Conservation (phyloP, 129 eudicot species). For the carrot (Daucus carota) region DNA sequence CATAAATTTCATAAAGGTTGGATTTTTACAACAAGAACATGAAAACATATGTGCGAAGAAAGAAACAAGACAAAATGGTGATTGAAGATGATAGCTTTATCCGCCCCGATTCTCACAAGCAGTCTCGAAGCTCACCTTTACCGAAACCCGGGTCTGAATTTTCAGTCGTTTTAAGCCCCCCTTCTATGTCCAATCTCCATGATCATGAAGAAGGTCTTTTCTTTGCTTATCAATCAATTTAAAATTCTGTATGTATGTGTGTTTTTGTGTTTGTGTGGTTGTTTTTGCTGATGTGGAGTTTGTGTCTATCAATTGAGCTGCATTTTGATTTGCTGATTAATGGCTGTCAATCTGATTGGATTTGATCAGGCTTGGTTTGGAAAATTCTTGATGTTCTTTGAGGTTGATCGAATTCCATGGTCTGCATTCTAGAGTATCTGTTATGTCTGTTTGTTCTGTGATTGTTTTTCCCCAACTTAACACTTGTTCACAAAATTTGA, state of each 20-base stretch:
- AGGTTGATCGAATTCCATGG: background rate
- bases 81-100: conserved; percentile 5
- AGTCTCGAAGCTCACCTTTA: conserved; percentile 1
- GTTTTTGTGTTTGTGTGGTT: background rate
- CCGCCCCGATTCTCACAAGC: conserved; percentile 6
- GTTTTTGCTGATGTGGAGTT: background rate
- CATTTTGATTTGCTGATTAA: background rate
- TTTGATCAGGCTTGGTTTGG: too few species aligned
- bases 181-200: background rate
- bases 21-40: background rate
- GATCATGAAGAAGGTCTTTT: conserved; percentile 10
- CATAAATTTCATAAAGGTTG: background rate
- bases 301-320: background rate
- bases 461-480: background rate
- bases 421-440: background rate
- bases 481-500: background rate
- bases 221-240: background rate
- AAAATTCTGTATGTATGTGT: background rate
- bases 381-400: background rate
- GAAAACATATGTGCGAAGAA: conserved; percentile 4
- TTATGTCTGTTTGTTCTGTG: background rate
- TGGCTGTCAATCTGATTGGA: background rate
- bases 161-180: conserved; percentile 2
- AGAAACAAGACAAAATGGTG: background rate
- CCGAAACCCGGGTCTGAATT: conserved; percentile 15